phyloP scores from a whole-genome alignment of 148 eudicot species.

The Rhododendron henanense region DNA sequence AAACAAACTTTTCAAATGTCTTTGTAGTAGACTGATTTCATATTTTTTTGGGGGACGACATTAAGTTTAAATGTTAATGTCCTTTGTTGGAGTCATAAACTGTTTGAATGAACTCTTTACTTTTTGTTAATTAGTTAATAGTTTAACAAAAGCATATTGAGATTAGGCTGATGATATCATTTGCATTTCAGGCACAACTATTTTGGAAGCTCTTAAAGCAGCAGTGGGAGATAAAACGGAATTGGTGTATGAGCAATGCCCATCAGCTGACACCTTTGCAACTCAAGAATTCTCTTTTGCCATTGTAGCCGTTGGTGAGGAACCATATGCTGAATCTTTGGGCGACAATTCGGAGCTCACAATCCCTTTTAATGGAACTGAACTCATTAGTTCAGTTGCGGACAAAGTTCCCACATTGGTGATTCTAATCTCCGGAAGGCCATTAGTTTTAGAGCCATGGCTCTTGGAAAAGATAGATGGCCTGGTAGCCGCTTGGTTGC shows the following conservation, averaged over 20 bases:
- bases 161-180: background rate
- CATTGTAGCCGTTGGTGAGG: slow-evolving; percentile 82
- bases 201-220: slow-evolving; percentile 70
- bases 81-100: background rate
- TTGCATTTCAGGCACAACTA: slow-evolving; percentile 61
- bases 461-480: slow-evolving; percentile 73
- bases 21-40: background rate
- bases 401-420: slow-evolving; percentile 66
- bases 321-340: slow-evolving; percentile 69
- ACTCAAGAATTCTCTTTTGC: slow-evolving; percentile 58
- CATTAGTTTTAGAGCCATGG: slow-evolving; percentile 64
- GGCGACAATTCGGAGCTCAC: slow-evolving; percentile 70
- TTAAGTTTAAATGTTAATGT: background rate
- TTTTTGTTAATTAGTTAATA: background rate
- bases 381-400: slow-evolving; percentile 53
- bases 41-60: background rate
- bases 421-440: slow-evolving; percentile 79
- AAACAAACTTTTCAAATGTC: background rate
- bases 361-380: slow-evolving; percentile 71
- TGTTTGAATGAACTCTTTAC: background rate
- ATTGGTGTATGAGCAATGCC: slow-evolving; percentile 58
- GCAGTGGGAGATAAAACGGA: slow-evolving; percentile 51
- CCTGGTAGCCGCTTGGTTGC: slow-evolving; percentile 87
- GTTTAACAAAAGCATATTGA: background rate
- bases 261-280: slow-evolving; percentile 56